Base-by-base conservation (phyloP, 148 eudicot genomes). In the Rheum nobile region DNA sequence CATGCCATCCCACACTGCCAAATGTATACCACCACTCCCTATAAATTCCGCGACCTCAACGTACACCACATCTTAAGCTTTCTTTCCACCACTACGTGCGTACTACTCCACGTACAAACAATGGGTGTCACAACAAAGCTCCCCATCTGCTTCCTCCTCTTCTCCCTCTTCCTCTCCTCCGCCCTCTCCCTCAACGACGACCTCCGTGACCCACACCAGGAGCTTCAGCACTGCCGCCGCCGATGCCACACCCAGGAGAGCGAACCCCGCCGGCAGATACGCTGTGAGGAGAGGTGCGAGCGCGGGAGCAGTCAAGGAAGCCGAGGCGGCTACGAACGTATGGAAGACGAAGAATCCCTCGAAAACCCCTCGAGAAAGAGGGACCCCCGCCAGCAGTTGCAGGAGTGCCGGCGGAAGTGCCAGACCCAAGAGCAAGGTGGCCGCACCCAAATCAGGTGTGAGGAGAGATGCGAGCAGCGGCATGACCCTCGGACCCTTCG, bases 61-160 rank as follows among this genome's bases (percentile, higher is more conserved):
- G 0, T 6, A n/a, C 3, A 26, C 32, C 4, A 9, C 34, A 54
- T 3, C 29, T 8, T n/a, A 29, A n/a, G n/a, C n/a, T n/a, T n/a
- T n/a, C n/a, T n/a, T n/a, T n/a, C 71, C 71, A 31, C 31, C 71
- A 67, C 21, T 2, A 32, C 35, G 2, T 17, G 10, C 41, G 32
- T 4, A 42, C 72, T 2, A 70, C 29, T 4, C 0, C 46, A 3
- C 4, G 6, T 3, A 42, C 6, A 9, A 10, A 22, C 43, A 8
- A 70, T 70, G 72, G 72, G 72, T 39, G 8, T 41, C 31, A 70
- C 21, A 70, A 8, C 59, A 6, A 73, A 73, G 67, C 75, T 73
- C 5, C 75, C 75, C 4, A 44, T 72, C 14, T 19, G 54, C 12
- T n/a, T 73, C 19, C 6, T 73, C 14, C n/a, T 73, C 22, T n/a